Evolutionary conservation across 495 filamentous ascomycete species (phyloP).

Genomic region (Astrocystis sublimbata): DNA sequence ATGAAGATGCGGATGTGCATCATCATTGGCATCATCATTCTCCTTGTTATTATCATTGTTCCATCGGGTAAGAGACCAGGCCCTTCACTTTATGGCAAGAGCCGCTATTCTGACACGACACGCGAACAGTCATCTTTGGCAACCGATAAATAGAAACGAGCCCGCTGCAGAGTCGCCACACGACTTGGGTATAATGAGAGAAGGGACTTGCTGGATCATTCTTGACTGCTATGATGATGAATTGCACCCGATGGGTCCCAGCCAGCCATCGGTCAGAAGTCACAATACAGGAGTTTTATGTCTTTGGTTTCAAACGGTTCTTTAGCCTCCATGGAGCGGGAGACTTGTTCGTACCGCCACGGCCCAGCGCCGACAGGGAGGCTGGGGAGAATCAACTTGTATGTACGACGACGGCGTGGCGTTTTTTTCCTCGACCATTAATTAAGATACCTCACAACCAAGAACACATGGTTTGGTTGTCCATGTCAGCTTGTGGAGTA

Average conservation of each 20-base stretch:
- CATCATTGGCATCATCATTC: slow-evolving; percentile 80
- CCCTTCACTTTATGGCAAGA: background rate
- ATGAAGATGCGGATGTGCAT: slow-evolving; percentile 99
- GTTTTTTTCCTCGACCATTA: slow-evolving; percentile 38
- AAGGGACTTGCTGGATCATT: slow-evolving; percentile 18
- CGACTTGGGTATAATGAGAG: slow-evolving; percentile 19
- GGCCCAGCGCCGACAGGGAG: slow-evolving; percentile 10
- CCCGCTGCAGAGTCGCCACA: slow-evolving; percentile 6
- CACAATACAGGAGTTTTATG: slow-evolving; percentile 32
- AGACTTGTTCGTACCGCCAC: slow-evolving; percentile 9
- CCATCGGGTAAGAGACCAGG: slow-evolving; percentile 65
- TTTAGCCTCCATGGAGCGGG: slow-evolving; percentile 23
- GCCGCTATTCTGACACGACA: slow-evolving; percentile 3
- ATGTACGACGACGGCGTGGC: slow-evolving; percentile 42
- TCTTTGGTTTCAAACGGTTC: slow-evolving; percentile 30
- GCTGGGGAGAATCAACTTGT: slow-evolving; percentile 32
- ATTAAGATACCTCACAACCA: slow-evolving; percentile 35
- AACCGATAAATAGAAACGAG: background rate
- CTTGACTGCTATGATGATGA: slow-evolving; percentile 22
- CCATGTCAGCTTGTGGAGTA: background rate
- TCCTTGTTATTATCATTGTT: slow-evolving; percentile 90
- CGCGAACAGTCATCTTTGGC: slow-evolving; percentile 3
- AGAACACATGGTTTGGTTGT: background rate
- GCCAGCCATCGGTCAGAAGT: slow-evolving; percentile 25
- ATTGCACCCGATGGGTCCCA: slow-evolving; percentile 35